Evolutionary conservation across 257 asterid species (phyloP).

Genomic region (Solanum etuberosum): DNA sequence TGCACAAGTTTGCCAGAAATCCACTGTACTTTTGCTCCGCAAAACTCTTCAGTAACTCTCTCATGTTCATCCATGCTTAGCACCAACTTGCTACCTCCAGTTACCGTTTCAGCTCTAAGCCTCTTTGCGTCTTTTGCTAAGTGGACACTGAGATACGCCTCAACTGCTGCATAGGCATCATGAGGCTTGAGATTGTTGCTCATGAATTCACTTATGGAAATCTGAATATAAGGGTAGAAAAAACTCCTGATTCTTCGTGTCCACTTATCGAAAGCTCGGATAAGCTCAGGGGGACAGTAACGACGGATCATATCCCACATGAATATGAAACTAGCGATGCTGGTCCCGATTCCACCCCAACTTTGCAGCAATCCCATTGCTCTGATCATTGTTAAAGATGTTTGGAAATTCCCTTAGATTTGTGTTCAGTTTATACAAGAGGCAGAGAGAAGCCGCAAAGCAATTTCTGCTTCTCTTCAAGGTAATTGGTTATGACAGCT

Average conservation of each 20-base stretch:
- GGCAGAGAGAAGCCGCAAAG: too few species aligned
- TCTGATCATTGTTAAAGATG: neutral
- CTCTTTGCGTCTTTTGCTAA: constrained; percentile 22
- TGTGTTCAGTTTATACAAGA: too few species aligned
- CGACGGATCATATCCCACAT: constrained; percentile 28
- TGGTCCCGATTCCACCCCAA: constrained; percentile 21
- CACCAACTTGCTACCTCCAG: constrained; percentile 18
- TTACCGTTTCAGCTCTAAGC: constrained; percentile 39
- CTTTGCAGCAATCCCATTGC: constrained; percentile 12
- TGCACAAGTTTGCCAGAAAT: constrained; percentile 14
- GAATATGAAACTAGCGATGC: constrained; percentile 25
- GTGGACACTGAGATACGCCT: constrained; percentile 39
- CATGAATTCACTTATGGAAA: constrained; percentile 38
- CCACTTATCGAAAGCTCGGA: constrained; percentile 8
- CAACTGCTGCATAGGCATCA: constrained; percentile 30
- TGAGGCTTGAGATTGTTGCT: constrained; percentile 27
- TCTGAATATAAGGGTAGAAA: constrained; percentile 30
- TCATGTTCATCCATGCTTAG: constrained; percentile 43
- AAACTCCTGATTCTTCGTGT: constrained; percentile 7
- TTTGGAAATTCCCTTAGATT: neutral
- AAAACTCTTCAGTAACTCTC: constrained; percentile 20
- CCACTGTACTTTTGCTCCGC: constrained; percentile 30
- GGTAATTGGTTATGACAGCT: too few species aligned
- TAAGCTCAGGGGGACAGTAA: constrained; percentile 33
- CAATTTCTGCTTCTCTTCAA: too few species aligned